Conservation (phyloP, 2,329 filamentous ascomycete genomes). For the Diaporthe longicolla region DNA sequence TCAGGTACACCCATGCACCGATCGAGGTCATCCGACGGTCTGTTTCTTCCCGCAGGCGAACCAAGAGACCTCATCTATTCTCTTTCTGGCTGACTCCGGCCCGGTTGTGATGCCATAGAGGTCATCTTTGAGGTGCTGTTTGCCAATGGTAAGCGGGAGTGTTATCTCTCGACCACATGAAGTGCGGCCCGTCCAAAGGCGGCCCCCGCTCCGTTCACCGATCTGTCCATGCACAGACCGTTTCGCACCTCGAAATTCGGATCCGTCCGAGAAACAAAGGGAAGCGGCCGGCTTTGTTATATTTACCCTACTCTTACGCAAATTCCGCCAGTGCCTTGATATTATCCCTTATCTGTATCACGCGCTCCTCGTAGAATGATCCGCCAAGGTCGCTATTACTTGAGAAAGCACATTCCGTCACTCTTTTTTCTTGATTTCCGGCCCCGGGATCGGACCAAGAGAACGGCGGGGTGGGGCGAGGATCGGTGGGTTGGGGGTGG, state of each 20-base stretch:
- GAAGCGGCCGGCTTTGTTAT: not conserved
- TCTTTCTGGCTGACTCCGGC: not conserved
- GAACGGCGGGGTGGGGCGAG: conserved; percentile 16
- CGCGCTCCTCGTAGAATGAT: conserved; percentile 44
- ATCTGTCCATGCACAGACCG: conserved; percentile 14
- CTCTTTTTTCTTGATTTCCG: not conserved
- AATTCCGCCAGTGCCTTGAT: not conserved
- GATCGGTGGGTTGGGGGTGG: not conserved
- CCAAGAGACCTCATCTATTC: not conserved
- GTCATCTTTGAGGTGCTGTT: not conserved
- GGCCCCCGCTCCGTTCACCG: not conserved
- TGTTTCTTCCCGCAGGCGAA: not conserved
- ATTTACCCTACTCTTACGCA: not conserved
- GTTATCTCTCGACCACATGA: conserved; percentile 23
- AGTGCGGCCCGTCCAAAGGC: not conserved
- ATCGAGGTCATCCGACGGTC: conserved; percentile 34
- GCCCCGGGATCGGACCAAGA: conserved; percentile 19
- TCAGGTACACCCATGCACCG: conserved; percentile 27
- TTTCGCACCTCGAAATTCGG: conserved; percentile 10
- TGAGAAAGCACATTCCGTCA: not conserved
- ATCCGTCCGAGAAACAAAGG: conserved; percentile 12
- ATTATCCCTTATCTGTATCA: conserved; percentile 45
- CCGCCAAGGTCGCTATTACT: not conserved
- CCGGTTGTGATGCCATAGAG: not conserved
- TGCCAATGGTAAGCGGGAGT: conserved; percentile 25